Evolutionary conservation across 768 basidiomycete genomes (phyloP), one percentile per base, ranked within the genome.

Genomic region (Omphalotus guepiniiformis): DNA sequence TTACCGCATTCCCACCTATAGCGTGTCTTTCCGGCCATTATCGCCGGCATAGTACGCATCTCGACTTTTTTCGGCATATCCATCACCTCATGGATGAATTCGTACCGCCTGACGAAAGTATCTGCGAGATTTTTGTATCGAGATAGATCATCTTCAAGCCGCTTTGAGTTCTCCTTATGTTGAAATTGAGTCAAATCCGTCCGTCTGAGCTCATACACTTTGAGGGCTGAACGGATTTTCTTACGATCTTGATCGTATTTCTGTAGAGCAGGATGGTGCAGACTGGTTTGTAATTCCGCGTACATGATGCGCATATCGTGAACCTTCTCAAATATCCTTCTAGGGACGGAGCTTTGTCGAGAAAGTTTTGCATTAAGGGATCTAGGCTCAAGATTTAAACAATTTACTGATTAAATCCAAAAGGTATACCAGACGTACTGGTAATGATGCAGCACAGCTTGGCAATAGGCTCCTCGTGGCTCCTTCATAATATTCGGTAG

Each of bases 1-100:
- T 49, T 57, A 1, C 56, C 56, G 32, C 52, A 55, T 32, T 54
- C 47, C 56, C 56, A 57, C 3, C 35, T 44, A 28, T 53, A 53
- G 11, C 22, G 42, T 40, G 2, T 35, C 21, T 21, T n/a, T n/a
- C 41, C 37, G 7, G 41, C 39, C n/a, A 42, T 38, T 15, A 39
- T 34, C 34, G 40, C 22, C 9, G 13, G 44, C 28, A 6, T 13
- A 29, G 53, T 7, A 30, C 42, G n/a, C 40, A 47, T 16, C 39
- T 16, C 32, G 47, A 19, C 30, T 48, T 42, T 19, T 18, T 50
- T 51, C 44, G 50, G 25, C 52, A 51, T 55, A 13, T 28, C 34
- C 19, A 23, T 41, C 23, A 57, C 50, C 15, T 25, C 28, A 19
- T 40, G 45, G 26, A 57, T 57, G 25, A 57, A 55, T 11, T 53